Conservation (phyloP, 2,329 filamentous ascomycete genomes). For the Colletotrichum agaves region DNA sequence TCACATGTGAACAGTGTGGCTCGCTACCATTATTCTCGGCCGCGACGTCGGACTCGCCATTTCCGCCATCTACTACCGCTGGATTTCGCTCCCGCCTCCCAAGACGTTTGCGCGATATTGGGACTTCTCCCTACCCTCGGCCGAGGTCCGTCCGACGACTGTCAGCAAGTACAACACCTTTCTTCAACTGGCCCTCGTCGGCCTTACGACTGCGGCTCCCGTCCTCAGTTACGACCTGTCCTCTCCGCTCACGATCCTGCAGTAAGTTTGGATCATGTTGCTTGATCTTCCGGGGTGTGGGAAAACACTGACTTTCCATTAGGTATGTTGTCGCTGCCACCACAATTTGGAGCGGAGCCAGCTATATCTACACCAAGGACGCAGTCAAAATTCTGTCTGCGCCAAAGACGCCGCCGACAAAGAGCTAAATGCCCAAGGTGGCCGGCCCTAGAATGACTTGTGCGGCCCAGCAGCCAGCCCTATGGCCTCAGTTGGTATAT, state of each 20-base stretch:
- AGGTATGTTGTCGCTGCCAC: slow-evolving; percentile 89
- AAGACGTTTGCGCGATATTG: slow-evolving; percentile 95
- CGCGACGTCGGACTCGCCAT: slow-evolving; percentile 86
- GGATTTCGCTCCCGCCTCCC: slow-evolving; percentile 90
- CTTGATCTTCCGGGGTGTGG: not conserved
- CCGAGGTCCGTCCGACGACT: slow-evolving; percentile 83
- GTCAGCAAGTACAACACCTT: slow-evolving; percentile 96
- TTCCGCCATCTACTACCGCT: slow-evolving; percentile 93
- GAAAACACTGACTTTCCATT: slow-evolving; percentile 45
- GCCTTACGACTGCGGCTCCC: slow-evolving; percentile 83
- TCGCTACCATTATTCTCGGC: slow-evolving; percentile 90
- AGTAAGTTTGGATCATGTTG: slow-evolving; percentile 60
- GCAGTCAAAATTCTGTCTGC: slow-evolving; percentile 83
- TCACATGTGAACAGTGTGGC: slow-evolving; percentile 71
- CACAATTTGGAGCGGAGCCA: slow-evolving; percentile 92
- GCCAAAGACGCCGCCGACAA: slow-evolving; percentile 20
- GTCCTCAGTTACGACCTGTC: slow-evolving; percentile 71
- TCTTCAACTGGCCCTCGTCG: slow-evolving; percentile 87
- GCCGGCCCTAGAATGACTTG: too few species aligned
- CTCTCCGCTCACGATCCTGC: slow-evolving; percentile 67
- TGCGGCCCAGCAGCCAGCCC: too few species aligned
- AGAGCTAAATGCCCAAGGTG: not conserved
- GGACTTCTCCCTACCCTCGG: slow-evolving; percentile 93
- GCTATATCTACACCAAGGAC: slow-evolving; percentile 90
- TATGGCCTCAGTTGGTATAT: too few species aligned